phyloP scores from a whole-genome alignment of 108 stramenopile genomes.

The Cafeteria roenbergensis region DNA sequence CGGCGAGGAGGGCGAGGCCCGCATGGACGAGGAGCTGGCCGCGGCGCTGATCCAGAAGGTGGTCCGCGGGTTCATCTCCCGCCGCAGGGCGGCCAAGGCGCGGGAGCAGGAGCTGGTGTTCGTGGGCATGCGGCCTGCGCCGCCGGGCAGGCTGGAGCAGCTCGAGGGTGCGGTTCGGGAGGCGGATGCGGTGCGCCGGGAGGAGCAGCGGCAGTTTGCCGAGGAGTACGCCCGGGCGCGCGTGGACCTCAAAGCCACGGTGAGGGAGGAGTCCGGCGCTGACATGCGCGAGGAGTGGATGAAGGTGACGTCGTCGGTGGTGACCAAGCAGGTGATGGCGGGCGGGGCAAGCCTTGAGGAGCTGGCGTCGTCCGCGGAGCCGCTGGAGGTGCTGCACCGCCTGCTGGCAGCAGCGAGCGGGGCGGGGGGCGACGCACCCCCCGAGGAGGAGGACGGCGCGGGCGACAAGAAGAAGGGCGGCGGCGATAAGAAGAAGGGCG shows the following conservation, averaged over 20 bases:
- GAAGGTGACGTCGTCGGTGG: slow-evolving; percentile 2
- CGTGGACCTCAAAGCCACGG: slow-evolving; percentile 50
- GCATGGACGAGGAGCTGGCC: slow-evolving; percentile 24
- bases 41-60: slow-evolving; percentile 16
- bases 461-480: slow-evolving; percentile 12
- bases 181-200: slow-evolving; percentile 44
- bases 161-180: slow-evolving; percentile 41
- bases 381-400: slow-evolving; percentile 52
- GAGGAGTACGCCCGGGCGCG: slow-evolving; percentile 56
- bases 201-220: slow-evolving; percentile 57
- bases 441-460: slow-evolving; percentile 20
- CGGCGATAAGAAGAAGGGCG: slow-evolving; percentile 28
- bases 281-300: slow-evolving; percentile 56
- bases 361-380: slow-evolving; percentile 45
- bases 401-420: too few species aligned
- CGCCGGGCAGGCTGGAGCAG: slow-evolving; percentile 17
- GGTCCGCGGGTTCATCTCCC: slow-evolving; percentile 4
- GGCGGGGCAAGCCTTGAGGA: too few species aligned
- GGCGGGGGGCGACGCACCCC: slow-evolving; percentile 27
- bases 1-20: neutral
- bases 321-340: too few species aligned
- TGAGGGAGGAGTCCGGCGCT: slow-evolving; percentile 60
- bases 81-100: slow-evolving; percentile 7
- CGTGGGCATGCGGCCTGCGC: slow-evolving; percentile 53
- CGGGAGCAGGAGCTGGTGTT: slow-evolving; percentile 40